Conservation (phyloP, 192 early-diverging fungal species). For the Podila minutissima region DNA sequence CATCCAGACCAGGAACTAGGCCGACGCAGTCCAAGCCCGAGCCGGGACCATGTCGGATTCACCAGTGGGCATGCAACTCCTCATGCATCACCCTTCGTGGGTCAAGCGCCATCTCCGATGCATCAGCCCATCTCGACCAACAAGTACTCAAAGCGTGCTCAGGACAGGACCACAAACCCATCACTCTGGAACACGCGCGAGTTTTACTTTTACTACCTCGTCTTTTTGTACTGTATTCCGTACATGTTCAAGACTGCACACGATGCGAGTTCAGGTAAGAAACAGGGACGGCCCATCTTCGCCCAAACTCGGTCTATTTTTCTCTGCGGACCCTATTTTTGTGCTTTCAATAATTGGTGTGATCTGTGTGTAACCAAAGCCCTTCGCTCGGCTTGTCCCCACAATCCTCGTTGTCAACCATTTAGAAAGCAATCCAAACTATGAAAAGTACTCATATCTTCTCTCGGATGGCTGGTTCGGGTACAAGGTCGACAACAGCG, state of each 20-base stretch:
- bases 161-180: constrained; percentile 52
- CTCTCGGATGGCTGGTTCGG: constrained; percentile 49
- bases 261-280: constrained; percentile 60
- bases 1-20: neutral
- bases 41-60: neutral
- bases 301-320: neutral
- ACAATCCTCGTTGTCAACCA: neutral
- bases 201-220: constrained; percentile 80
- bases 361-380: neutral
- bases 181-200: constrained; percentile 73
- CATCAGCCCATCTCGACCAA: constrained; percentile 24
- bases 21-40: constrained; percentile 4
- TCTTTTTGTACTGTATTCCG: constrained; percentile 64
- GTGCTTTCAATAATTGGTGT: neutral
- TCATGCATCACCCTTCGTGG: constrained; percentile 16
- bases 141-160: constrained; percentile 17
- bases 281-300: neutral
- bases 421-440: constrained; percentile 42
- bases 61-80: neutral
- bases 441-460: constrained; percentile 36
- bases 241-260: constrained; percentile 74
- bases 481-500: constrained; percentile 72
- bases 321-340: neutral
- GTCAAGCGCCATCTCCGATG: constrained; percentile 1
- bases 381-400: neutral